Conservation (phyloP, 345 rosid species). For the Noccaea caerulescens region DNA sequence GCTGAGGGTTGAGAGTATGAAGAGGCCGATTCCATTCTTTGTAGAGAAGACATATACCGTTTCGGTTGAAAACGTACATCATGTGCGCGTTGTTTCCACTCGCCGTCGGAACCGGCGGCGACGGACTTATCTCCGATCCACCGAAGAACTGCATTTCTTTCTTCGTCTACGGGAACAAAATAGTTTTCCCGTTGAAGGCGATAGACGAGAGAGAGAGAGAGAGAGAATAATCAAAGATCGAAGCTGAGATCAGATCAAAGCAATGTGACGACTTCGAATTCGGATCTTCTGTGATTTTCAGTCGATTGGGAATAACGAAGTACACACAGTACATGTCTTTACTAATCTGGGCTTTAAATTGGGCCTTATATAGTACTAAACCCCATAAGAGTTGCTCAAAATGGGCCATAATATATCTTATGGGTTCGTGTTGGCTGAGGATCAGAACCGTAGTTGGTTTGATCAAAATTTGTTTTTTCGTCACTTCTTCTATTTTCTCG, state of each 20-base stretch:
- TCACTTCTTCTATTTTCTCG: no score
- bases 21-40: slow-evolving; percentile 92
- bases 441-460: not conserved
- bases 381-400: not conserved
- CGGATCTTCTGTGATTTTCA: not conserved
- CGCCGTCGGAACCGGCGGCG: slow-evolving; percentile 74
- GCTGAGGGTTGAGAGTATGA: slow-evolving; percentile 79
- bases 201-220: slow-evolving; percentile 1
- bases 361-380: not conserved
- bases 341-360: slow-evolving; percentile 6
- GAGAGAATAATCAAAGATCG: not conserved
- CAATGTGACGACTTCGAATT: slow-evolving; percentile 6
- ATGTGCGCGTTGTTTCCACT: slow-evolving; percentile 86
- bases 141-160: slow-evolving; percentile 91
- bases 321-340: not conserved
- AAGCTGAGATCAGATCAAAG: slow-evolving; percentile 23
- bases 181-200: not conserved
- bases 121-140: slow-evolving; percentile 86
- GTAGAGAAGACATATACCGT: slow-evolving; percentile 89
- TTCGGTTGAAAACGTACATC: slow-evolving; percentile 82
- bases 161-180: not conserved
- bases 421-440: not conserved
- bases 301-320: not conserved
- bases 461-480: no score
- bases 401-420: not conserved